A percentile compares a stretch with the other conserved stretches of the same genome.
Conservation (phyloP, 2,329 filamentous ascomycete species). For the Aspergillus unguis region DNA sequence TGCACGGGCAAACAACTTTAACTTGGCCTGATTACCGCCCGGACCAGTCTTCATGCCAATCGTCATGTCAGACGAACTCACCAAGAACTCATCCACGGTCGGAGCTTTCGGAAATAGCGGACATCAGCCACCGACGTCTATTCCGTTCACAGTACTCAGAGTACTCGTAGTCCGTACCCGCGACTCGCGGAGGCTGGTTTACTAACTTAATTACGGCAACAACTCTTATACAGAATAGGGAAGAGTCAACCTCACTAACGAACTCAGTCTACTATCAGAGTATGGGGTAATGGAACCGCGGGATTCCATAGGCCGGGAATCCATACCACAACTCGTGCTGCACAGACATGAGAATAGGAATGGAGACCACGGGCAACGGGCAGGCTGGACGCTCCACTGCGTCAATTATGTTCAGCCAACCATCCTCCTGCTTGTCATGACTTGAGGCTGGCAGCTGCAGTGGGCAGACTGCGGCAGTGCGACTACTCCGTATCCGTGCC, state of each 20-base stretch:
- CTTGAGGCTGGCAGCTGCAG: too few relatives aligned
- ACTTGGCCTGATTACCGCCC: too few relatives aligned
- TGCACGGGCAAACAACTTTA: background rate
- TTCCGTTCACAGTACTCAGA: background rate
- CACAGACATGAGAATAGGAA: background rate
- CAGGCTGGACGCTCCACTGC: constrained; percentile 3
- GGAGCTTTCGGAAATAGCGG: too few relatives aligned
- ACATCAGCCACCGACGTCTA: too few relatives aligned
- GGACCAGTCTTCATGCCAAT: too few relatives aligned
- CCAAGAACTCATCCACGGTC: too few relatives aligned
- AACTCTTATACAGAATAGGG: background rate
- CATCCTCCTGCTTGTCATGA: background rate
- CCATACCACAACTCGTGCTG: background rate
- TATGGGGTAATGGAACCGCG: constrained; percentile 5
- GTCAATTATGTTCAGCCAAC: constrained; percentile 2
- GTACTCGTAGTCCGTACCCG: background rate
- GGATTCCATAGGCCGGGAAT: background rate
- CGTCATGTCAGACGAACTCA: too few relatives aligned
- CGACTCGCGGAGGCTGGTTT: too few relatives aligned
- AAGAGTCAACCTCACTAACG: background rate
- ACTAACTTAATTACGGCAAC: background rate
- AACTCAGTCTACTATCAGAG: background rate
- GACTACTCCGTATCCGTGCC: too few relatives aligned
- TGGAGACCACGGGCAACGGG: background rate
- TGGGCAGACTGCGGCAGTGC: background rate